These are phyloP conservation scores for Aspergillus sp. DNA, from an alignment of 2,329 filamentous ascomycete genomes.

Conservation along the genomic window DNA sequence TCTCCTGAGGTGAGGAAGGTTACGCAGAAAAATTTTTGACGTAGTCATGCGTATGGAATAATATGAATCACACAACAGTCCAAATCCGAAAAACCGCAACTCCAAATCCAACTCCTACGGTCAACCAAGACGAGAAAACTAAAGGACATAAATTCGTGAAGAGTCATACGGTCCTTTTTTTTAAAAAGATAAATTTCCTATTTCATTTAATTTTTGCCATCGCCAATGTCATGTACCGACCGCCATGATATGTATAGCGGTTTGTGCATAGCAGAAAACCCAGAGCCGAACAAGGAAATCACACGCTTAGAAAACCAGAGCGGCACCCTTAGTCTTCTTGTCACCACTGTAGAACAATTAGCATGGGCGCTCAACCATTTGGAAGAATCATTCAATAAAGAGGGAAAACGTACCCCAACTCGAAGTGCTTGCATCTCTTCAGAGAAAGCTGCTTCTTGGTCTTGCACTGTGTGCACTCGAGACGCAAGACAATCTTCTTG, in stretches of 20 bases:
- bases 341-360: constrained; percentile 68
- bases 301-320: constrained; percentile 90
- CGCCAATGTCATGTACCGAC: constrained; percentile 33
- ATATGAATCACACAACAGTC: neutral
- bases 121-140: too few species aligned
- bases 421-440: constrained; percentile 99
- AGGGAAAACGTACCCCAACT: constrained; percentile 71
- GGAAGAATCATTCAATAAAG: neutral
- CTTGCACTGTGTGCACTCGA: constrained; percentile 98
- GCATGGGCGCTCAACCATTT: constrained; percentile 15
- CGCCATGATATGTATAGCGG: constrained; percentile 25
- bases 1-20: constrained; percentile 1
- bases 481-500: constrained; percentile 98
- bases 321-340: constrained; percentile 99
- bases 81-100: neutral
- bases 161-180: constrained; percentile 12
- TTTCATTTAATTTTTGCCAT: constrained; percentile 36
- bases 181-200: constrained; percentile 27
- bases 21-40: constrained; percentile 1
- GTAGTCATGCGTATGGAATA: neutral
- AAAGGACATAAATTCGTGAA: too few species aligned
- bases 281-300: constrained; percentile 37
- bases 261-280: constrained; percentile 34
- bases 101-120: too few species aligned
- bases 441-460: constrained; percentile 94